Conservation (phyloP, 257 asterid genomes). For the Parsonsia alboflavescens region DNA sequence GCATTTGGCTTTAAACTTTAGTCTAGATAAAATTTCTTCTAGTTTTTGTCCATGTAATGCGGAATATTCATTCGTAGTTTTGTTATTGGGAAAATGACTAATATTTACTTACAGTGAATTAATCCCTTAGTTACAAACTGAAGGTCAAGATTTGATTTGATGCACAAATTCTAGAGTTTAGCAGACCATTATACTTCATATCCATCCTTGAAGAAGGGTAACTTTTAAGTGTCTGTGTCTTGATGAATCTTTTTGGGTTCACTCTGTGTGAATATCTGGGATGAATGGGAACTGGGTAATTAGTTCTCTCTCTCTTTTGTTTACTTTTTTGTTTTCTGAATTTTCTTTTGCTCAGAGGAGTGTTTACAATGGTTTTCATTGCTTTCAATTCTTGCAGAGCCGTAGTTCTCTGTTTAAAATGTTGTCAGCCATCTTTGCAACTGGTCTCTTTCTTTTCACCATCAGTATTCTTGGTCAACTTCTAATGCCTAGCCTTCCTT, state of each 20-base stretch:
- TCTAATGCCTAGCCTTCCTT: constrained; percentile 41
- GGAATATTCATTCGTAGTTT: background rate
- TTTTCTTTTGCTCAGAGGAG: background rate
- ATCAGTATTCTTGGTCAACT: constrained; percentile 46
- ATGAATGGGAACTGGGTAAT: background rate
- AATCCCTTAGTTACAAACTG: too few relatives aligned
- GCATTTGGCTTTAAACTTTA: background rate
- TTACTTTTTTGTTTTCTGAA: too few relatives aligned
- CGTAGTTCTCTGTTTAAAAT: constrained; percentile 47
- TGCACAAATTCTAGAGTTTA: too few relatives aligned
- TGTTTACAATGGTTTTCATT: background rate
- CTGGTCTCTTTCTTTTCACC: constrained; percentile 61
- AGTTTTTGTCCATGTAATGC: background rate
- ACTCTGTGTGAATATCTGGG: background rate
- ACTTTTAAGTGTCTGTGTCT: background rate
- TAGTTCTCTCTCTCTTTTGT: background rate
- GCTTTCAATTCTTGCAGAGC: constrained; percentile 43
- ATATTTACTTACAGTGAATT: too few relatives aligned
- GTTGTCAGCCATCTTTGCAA: constrained; percentile 43
- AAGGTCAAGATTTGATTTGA: too few relatives aligned
- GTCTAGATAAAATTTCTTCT: background rate
- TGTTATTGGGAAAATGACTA: background rate
- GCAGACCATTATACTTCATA: too few relatives aligned
- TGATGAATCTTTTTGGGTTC: background rate
- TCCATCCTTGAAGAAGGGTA: background rate